Evolutionary conservation across 805 yeast genomes (phyloP).

Genomic region (Priceomyces castillae): DNA sequence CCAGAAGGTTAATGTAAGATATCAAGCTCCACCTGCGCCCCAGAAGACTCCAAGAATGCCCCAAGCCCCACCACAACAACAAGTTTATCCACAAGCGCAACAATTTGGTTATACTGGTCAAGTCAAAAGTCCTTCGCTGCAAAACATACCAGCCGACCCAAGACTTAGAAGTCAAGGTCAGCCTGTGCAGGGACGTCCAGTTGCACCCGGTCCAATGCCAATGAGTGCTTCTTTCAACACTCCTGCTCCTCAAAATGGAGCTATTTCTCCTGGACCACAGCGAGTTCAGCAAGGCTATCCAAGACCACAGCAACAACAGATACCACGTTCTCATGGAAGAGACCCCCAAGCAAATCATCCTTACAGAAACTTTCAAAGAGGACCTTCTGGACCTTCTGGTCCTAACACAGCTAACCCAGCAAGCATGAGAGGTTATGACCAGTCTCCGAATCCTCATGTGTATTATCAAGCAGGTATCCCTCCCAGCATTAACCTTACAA

Average conservation of each 20-base stretch:
- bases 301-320: slow-evolving; percentile 11
- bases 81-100: slow-evolving; percentile 11
- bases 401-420: neutral
- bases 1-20: slow-evolving; percentile 2
- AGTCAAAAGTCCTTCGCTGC: slow-evolving; percentile 6
- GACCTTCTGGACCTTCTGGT: neutral
- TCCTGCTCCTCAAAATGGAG: too few species aligned
- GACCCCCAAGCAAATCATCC: neutral
- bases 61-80: slow-evolving; percentile 15
- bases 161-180: neutral
- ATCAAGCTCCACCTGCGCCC: slow-evolving; percentile 7
- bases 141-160: neutral
- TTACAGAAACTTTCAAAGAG: slow-evolving; percentile 4
- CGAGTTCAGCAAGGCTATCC: neutral
- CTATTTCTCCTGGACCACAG: neutral
- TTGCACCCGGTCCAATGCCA: neutral
- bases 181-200: neutral
- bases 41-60: slow-evolving; percentile 1
- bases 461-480: slow-evolving; percentile 11
- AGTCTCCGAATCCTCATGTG: slow-evolving; percentile 6
- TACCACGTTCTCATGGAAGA: slow-evolving; percentile 6
- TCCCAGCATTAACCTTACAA: slow-evolving; percentile 5
- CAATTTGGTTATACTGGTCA: slow-evolving; percentile 13
- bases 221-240: neutral
- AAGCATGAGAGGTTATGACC: slow-evolving; percentile 5